A percentile compares a stretch with the other conserved stretches of the same genome.
phyloP scores from a whole-genome alignment of 176 grass and related monocot species.

The Oryza meyeriana region DNA sequence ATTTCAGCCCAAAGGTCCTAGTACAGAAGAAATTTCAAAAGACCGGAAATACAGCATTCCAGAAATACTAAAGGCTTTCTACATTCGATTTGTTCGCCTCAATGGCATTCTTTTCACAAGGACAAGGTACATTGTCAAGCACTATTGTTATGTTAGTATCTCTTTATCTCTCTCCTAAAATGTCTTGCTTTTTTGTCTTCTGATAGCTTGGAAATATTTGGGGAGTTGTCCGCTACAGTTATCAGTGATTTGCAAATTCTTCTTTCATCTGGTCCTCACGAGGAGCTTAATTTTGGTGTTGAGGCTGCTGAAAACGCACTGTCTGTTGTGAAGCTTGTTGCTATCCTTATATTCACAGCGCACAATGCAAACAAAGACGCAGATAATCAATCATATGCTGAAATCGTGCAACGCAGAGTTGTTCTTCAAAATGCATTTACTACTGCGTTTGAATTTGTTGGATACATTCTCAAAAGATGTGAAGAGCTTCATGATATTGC shows the following conservation, averaged over 20 bases:
- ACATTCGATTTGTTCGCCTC: slow-evolving; percentile 72
- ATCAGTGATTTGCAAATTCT: slow-evolving; percentile 58
- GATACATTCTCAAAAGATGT: slow-evolving; percentile 66
- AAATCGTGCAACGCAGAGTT: slow-evolving; percentile 68
- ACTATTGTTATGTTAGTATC: not conserved
- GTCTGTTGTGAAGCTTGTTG: slow-evolving; percentile 46
- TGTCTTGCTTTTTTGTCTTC: not conserved
- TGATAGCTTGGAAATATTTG: slow-evolving; percentile 82
- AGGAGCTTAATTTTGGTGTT: slow-evolving; percentile 64
- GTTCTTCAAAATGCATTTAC: slow-evolving; percentile 74
- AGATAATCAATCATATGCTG: slow-evolving; percentile 68
- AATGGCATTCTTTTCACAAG: slow-evolving; percentile 82
- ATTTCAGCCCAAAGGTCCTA: slow-evolving; percentile 56
- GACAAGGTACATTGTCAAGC: slow-evolving; percentile 37
- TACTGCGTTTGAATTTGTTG: slow-evolving; percentile 67
- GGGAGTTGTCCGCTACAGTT: slow-evolving; percentile 54
- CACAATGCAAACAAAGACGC: slow-evolving; percentile 71
- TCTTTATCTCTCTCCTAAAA: not conserved
- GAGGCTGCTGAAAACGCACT: slow-evolving; percentile 64
- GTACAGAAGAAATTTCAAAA: slow-evolving; percentile 31
- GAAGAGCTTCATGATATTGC: slow-evolving; percentile 51
- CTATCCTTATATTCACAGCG: slow-evolving; percentile 81
- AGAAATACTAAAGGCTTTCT: slow-evolving; percentile 69
- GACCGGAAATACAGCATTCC: slow-evolving; percentile 34
- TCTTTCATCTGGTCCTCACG: slow-evolving; percentile 70